Base-by-base conservation (phyloP, 2,329 filamentous ascomycete species). In the Aspergillus sp. region DNA sequence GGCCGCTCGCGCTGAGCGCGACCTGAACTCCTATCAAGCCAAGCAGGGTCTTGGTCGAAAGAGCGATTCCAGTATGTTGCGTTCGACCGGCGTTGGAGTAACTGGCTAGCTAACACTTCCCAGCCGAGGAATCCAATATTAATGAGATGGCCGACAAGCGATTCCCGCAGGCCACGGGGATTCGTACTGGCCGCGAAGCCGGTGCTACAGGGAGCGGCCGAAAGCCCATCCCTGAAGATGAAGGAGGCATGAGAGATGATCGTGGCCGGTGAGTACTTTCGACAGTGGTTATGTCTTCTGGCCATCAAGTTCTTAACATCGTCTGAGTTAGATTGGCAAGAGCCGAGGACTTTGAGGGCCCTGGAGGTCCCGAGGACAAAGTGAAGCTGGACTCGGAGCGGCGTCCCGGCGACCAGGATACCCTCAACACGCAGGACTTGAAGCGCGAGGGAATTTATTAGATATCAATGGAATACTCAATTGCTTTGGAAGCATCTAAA, bases 61-160 rank as follows among this genome's bases (percentile, higher is more conserved):
- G 55, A 75, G 73, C 54, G 65, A 69, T 47, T 73, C 72, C 17
- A 66, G 73, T 76, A 70, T 16, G 64, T 59, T 33, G 16, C 22
- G 6, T 22, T 8, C 19, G 6, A 20, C 11, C 36, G 33, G n/a
- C 33, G 8, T 16, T 22, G n/a, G 22, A 16, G 3, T 16, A 14
- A 9, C 9, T 10, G 38, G 7, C 10, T 30, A 9, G 33, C 19
- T 22, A 16, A 2, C 16, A 10, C 17, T 2, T 11, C 16, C 33
- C 16, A 74, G 72, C 68, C 20, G 44, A 62, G 19, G 74, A 76
- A 55, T 75, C 73, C 19, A 73, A 73, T 24, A 66, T 76, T 53
- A 66, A 76, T 52, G 68, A 69, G 58, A 64, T 65, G 51, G 73
- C 65, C 24, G 62, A 71, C 24, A 62, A 65, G 47, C 69, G 69